Percentiles rank a stretch among this genome's conserved stretches.
Conservation (phyloP, 768 basidiomycete species). For the Lentinula sp. region DNA sequence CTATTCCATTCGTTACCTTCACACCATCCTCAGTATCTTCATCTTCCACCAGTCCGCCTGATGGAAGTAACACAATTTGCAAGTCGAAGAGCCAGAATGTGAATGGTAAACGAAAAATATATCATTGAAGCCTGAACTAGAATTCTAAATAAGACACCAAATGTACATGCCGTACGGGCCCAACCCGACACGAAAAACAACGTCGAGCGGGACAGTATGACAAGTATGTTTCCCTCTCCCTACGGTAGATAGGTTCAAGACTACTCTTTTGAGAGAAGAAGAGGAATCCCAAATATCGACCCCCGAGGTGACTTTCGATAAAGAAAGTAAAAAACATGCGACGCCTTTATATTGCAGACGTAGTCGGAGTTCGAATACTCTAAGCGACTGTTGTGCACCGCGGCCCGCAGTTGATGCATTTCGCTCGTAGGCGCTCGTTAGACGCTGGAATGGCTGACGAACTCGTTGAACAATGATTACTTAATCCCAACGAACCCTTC, state of each 20-base stretch:
- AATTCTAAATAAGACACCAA: not conserved
- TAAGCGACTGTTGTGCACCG: too few relatives aligned
- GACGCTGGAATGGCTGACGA: not conserved
- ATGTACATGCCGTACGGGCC: slow-evolving; percentile 5
- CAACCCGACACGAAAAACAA: not conserved
- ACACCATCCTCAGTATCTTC: not conserved
- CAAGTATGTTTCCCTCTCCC: not conserved
- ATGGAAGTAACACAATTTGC: too few relatives aligned
- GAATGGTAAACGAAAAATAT: too few relatives aligned
- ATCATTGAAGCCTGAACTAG: too few relatives aligned
- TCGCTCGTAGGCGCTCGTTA: not conserved
- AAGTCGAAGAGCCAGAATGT: too few relatives aligned
- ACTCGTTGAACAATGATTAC: not conserved
- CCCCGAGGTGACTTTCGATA: slow-evolving; percentile 4
- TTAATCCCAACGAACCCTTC: not conserved
- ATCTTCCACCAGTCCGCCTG: too few relatives aligned
- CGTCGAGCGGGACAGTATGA: not conserved
- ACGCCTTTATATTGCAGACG: too few relatives aligned
- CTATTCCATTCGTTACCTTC: not conserved
- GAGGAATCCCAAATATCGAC: slow-evolving; percentile 1
- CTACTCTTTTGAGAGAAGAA: not conserved
- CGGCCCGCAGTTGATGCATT: too few relatives aligned
- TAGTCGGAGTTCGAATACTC: too few relatives aligned
- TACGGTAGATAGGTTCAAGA: not conserved
- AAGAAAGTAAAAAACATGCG: not conserved